These are phyloP conservation scores for Ceratocystis ficicola DNA, from an alignment of 2,329 filamentous ascomycete genomes.

Conservation along the genomic window DNA sequence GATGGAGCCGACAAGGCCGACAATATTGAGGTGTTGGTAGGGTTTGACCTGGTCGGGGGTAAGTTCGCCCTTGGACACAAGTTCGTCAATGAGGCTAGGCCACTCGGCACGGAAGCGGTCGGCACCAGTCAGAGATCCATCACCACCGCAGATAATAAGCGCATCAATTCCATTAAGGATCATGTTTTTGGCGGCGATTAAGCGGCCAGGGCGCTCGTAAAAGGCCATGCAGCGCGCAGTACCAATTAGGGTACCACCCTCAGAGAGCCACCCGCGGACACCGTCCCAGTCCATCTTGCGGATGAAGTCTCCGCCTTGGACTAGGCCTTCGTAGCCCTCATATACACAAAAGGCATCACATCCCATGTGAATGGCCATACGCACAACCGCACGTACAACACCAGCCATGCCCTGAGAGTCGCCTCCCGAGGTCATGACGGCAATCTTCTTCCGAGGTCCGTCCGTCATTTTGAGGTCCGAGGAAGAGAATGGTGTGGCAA, in stretches of 20 bases:
- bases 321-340: constrained; percentile 92
- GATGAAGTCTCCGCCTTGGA: constrained; percentile 80
- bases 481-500: constrained; percentile 15
- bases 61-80: constrained; percentile 63
- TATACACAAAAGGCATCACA: constrained; percentile 73
- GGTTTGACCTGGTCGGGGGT: constrained; percentile 57
- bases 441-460: constrained; percentile 53
- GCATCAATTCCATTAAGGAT: constrained; percentile 86
- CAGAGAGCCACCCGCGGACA: constrained; percentile 84
- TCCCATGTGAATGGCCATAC: constrained; percentile 75
- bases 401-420: constrained; percentile 94
- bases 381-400: constrained; percentile 77
- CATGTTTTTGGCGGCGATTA: constrained; percentile 87
- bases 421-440: constrained; percentile 86
- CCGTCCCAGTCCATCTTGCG: constrained; percentile 82
- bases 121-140: constrained; percentile 89
- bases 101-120: constrained; percentile 89
- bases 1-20: constrained; percentile 90
- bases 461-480: constrained; percentile 31
- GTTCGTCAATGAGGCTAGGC: constrained; percentile 75
- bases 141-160: constrained; percentile 90
- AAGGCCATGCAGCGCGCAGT: constrained; percentile 89
- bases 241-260: constrained; percentile 90
- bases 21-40: constrained; percentile 84
- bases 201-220: constrained; percentile 72